A percentile compares a stretch with the other conserved stretches of the same genome.
phyloP scores from a whole-genome alignment of 169 alveolate genomes.

The Plasmodium adleri region DNA sequence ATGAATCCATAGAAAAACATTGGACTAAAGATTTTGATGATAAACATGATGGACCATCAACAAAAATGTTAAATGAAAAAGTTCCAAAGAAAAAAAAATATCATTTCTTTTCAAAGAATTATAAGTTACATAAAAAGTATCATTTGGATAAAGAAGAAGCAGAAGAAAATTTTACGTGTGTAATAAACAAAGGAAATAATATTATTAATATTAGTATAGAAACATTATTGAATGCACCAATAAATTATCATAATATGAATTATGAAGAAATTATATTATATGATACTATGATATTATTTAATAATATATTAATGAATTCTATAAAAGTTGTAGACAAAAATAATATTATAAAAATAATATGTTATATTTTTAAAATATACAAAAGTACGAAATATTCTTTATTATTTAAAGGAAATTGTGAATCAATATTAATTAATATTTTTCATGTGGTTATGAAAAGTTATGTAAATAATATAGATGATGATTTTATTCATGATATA shows the following conservation, averaged over 20 bases:
- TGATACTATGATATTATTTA: constrained; percentile 59
- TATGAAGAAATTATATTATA: constrained; percentile 73
- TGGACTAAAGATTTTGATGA: constrained; percentile 19
- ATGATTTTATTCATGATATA: constrained; percentile 50
- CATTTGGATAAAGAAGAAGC: constrained; percentile 29
- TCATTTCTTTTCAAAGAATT: constrained; percentile 49
- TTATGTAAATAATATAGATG: constrained; percentile 22
- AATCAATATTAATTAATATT: constrained; percentile 40
- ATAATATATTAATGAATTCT: constrained; percentile 42
- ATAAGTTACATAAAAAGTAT: constrained; percentile 34
- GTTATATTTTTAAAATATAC: constrained; percentile 74
- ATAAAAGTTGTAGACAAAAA: constrained; percentile 61
- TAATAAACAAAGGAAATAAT: constrained; percentile 70
- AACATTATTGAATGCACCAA: constrained; percentile 73
- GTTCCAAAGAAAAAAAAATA: constrained; percentile 44
- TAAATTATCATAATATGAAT: constrained; percentile 40
- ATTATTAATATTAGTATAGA: constrained; percentile 73
- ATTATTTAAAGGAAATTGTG: constrained; percentile 68
- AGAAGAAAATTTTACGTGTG: constrained; percentile 32
- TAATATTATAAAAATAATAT: constrained; percentile 70
- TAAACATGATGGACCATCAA: constrained; percentile 20
- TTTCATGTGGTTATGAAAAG: constrained; percentile 35
- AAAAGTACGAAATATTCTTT: constrained; percentile 61
- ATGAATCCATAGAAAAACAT: background rate
- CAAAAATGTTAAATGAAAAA: constrained; percentile 58